Percentiles rank a stretch among this genome's conserved stretches.
Conservation (phyloP, 768 basidiomycete genomes). For the Leccinum truebloodii region DNA sequence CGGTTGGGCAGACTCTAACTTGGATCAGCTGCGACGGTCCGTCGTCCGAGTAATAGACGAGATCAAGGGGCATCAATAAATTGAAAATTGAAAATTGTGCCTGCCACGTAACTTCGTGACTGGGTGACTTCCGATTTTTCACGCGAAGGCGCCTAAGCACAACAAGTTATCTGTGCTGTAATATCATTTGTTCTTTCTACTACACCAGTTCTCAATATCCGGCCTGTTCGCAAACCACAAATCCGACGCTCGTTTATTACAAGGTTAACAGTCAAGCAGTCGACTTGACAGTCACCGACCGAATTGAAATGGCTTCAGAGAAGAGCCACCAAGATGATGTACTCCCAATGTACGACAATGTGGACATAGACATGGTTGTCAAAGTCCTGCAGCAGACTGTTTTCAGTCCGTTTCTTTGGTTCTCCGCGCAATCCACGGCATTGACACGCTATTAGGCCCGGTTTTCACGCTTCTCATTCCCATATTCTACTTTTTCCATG, state of each 20-base stretch:
- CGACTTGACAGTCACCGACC: background rate
- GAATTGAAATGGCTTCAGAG: constrained; percentile 11
- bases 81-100: too few relatives aligned
- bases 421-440: background rate
- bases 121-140: too few relatives aligned
- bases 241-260: background rate
- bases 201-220: background rate
- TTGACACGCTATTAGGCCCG: constrained; percentile 53
- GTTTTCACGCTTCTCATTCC: constrained; percentile 84
- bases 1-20: too few relatives aligned
- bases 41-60: too few relatives aligned
- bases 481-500: constrained; percentile 75
- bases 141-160: background rate
- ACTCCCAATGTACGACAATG: constrained; percentile 59
- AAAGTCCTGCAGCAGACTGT: constrained; percentile 77
- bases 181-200: background rate
- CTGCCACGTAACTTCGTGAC: too few relatives aligned
- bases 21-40: too few relatives aligned
- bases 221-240: background rate
- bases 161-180: too few relatives aligned
- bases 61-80: too few relatives aligned
- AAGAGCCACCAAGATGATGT: constrained; percentile 29
- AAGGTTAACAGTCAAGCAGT: background rate
- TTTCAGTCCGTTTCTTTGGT: constrained; percentile 59
- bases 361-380: constrained; percentile 77